These are phyloP conservation scores for Cyclospora cayetanensis DNA, from an alignment of 169 alveolate genomes.

Conservation along the genomic window DNA sequence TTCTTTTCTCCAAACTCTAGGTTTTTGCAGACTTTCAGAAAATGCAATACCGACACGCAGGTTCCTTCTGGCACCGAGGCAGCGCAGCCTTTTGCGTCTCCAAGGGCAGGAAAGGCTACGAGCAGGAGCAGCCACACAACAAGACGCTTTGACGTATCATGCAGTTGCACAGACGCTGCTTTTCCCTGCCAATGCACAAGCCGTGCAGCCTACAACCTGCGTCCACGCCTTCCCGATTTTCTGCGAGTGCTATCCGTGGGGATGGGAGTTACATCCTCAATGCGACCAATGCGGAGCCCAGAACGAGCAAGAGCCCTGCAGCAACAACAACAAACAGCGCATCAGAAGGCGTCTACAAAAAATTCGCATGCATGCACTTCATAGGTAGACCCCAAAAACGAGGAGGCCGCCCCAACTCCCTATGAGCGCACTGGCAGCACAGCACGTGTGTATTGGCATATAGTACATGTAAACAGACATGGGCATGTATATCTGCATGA, in stretches of 20 bases:
- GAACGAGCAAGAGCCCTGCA: constrained; percentile 98
- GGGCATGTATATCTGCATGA: constrained; percentile 20
- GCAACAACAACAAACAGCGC: neutral
- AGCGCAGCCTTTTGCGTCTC: too few species aligned
- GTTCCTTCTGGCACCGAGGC: too few species aligned
- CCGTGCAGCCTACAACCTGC: constrained; percentile 92
- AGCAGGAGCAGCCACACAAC: too few species aligned
- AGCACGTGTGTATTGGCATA: neutral
- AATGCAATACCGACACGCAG: too few species aligned
- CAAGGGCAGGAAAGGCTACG: too few species aligned
- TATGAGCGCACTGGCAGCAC: neutral
- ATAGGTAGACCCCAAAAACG: neutral
- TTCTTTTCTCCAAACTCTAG: too few species aligned
- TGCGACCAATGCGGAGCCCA: constrained; percentile 99
- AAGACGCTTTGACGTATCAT: too few species aligned
- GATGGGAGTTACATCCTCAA: constrained; percentile 99
- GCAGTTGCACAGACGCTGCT: too few species aligned
- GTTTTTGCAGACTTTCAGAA: too few species aligned
- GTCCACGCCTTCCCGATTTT: constrained; percentile 99
- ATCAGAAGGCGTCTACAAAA: neutral
- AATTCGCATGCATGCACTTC: neutral
- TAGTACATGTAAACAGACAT: constrained; percentile 43
- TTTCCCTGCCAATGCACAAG: too few species aligned
- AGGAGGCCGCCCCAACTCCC: neutral
- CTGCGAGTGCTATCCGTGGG: constrained; percentile 99